Evolutionary conservation across 495 filamentous ascomycete species (phyloP), one percentile per base, ranked within the genome.

Genomic region (Aspergillus incahuasiensis): DNA sequence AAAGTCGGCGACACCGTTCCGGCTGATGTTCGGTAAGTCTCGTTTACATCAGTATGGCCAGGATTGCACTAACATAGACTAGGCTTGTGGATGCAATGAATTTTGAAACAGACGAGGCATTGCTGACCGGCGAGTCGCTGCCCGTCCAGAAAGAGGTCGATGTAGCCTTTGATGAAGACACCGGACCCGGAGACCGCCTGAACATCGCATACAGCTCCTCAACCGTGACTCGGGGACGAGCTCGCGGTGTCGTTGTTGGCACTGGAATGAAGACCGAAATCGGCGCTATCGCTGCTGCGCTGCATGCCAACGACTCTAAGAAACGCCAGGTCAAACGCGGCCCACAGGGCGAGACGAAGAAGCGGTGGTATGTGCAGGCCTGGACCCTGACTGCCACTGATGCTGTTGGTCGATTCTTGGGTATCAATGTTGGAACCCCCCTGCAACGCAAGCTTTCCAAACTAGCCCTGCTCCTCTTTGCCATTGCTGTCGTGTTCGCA

Each of bases 1-100:
- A 91, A 90, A 77, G 89, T 89, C 62, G 90, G 90, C 30, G 90
- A 92, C 69, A 90, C 86, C 1, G 81, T 92, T 3, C 90, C 90
- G 13, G 90, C 90, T 13, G 90, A 92, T 66, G 48, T 77, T 34
- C 58, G 75, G 73, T 78, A 58, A 44, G 73, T 55, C n/a, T 15
- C 6, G 30, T 22, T 7, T 2, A 39, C 1, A 12, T 2, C 19
- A 32, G 5, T 39, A 8, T 1, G 32, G 1, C 11, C 21, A 5
- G n/a, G 18, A 12, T 5, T 15, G 1, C 34, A 47, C 51, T 66
- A 58, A 66, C 44, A n/a, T 15, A 0, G 11, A 15, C 1, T 19
- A 75, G 74, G 64, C 71, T 89, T 38, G 73, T 87, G 39, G 82
- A 89, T 48, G 81, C 82, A 2, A 77, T 88, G 61, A 90, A 90